Percentiles rank a stretch among this genome's conserved stretches.
These are phyloP conservation scores for Cryphonectria japonica DNA, from an alignment of 2,329 filamentous ascomycete genomes.

Conservation along the genomic window DNA sequence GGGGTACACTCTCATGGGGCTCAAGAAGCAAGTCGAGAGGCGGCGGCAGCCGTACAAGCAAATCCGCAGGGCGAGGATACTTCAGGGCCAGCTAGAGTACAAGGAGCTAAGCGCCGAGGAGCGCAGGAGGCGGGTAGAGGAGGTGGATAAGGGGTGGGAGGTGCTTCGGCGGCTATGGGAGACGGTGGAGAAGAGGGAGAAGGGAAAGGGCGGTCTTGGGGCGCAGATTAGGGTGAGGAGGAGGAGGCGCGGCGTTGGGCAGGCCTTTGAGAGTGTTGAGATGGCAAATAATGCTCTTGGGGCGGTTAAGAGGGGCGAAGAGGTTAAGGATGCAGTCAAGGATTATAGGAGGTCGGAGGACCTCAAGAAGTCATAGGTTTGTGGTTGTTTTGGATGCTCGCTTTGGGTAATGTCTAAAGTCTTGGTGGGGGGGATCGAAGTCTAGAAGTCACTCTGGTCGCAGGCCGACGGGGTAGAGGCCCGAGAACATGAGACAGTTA, in stretches of 20 bases:
- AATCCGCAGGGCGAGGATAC: slow-evolving; percentile 61
- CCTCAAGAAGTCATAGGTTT: slow-evolving; percentile 26
- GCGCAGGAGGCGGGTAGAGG: slow-evolving; percentile 35
- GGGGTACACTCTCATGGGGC: slow-evolving; percentile 66
- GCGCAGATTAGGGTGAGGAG: slow-evolving; percentile 40
- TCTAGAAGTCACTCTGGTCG: background rate
- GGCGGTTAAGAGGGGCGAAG: slow-evolving; percentile 50
- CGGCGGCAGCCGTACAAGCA: slow-evolving; percentile 55
- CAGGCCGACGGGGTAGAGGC: slow-evolving; percentile 6
- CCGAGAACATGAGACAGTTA: background rate
- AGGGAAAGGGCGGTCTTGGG: slow-evolving; percentile 40
- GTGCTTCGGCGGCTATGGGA: slow-evolving; percentile 46
- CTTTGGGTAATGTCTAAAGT: background rate
- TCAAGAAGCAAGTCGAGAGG: slow-evolving; percentile 62
- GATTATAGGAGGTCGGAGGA: slow-evolving; percentile 32
- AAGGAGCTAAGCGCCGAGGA: slow-evolving; percentile 40
- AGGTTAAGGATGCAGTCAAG: slow-evolving; percentile 41
- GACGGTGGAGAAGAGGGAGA: slow-evolving; percentile 43
- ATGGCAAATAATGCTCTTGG: slow-evolving; percentile 50
- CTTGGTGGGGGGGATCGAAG: background rate
- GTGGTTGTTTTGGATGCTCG: background rate
- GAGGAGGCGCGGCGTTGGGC: slow-evolving; percentile 45
- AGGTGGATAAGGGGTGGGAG: slow-evolving; percentile 46
- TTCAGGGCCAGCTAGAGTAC: slow-evolving; percentile 58
- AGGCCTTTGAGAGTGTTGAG: slow-evolving; percentile 54